phyloP scores from a whole-genome alignment of 169 alveolate species.

The Amoebophrya sp. region DNA sequence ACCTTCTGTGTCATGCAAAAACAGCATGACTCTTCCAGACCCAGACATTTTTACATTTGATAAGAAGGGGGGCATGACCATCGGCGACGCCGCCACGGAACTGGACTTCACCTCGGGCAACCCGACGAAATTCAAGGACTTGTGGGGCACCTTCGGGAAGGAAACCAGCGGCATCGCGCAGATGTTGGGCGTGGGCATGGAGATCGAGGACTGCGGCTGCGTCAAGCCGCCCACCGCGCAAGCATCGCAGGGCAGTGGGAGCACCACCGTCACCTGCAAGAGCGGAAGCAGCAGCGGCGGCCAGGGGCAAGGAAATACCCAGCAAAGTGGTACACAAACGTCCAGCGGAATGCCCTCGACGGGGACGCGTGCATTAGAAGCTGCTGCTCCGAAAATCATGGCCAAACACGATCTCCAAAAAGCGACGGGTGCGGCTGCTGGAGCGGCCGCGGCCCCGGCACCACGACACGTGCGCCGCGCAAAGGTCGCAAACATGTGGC shows the following conservation, averaged over 20 bases:
- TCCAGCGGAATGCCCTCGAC: no score
- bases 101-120: background rate
- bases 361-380: no score
- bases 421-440: no score
- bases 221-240: background rate
- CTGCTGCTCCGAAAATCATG: no score
- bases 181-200: background rate
- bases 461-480: background rate
- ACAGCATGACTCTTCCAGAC: background rate
- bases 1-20: background rate
- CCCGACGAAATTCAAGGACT: background rate
- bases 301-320: background rate
- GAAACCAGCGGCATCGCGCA: background rate
- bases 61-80: background rate
- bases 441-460: background rate
- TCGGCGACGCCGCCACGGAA: background rate
- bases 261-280: background rate
- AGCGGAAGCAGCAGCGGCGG: background rate
- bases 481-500: background rate
- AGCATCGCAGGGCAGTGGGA: background rate
- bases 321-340: no score
- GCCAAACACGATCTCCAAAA: no score
- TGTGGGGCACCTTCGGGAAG: background rate
- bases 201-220: background rate
- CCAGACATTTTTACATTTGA: background rate